These are phyloP conservation scores for Marvania coccoides DNA, from an alignment of 139 green algal genomes.

Conservation along the genomic window DNA sequence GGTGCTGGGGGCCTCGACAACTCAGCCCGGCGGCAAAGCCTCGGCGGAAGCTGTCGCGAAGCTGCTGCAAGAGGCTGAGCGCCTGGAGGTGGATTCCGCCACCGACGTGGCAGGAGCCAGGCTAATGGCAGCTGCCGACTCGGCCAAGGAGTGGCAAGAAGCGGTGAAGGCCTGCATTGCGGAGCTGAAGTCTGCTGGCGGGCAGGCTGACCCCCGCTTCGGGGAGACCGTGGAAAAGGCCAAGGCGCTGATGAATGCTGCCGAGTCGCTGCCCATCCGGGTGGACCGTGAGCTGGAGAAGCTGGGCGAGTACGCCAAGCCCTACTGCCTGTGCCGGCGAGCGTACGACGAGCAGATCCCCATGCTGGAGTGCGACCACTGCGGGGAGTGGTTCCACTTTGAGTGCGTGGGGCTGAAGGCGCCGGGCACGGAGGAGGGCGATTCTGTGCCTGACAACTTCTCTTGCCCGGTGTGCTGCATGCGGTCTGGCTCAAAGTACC, in stretches of 20 bases:
- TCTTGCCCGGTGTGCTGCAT: constrained; percentile 47
- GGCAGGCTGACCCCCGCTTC: neutral
- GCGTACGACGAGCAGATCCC: constrained; percentile 46
- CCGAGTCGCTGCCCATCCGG: constrained; percentile 8
- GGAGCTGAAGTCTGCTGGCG: constrained; percentile 14
- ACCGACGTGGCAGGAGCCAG: constrained; percentile 8
- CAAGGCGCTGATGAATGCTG: constrained; percentile 13
- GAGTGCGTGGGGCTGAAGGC: constrained; percentile 51
- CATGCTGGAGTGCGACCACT: constrained; percentile 65
- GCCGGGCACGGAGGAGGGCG: constrained; percentile 6
- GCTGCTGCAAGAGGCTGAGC: constrained; percentile 31
- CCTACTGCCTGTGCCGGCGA: constrained; percentile 62
- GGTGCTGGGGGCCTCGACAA: neutral
- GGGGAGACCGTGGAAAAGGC: neutral
- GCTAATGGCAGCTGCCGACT: constrained; percentile 1
- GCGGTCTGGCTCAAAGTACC: constrained; percentile 10
- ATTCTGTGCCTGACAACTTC: constrained; percentile 30
- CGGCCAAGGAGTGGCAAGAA: constrained; percentile 21
- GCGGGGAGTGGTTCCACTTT: constrained; percentile 64
- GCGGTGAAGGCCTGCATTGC: constrained; percentile 4
- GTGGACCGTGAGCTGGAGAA: constrained; percentile 18
- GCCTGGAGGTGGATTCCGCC: constrained; percentile 1
- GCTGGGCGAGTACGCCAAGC: constrained; percentile 30
- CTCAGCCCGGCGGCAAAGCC: neutral
- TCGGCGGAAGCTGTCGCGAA: constrained; percentile 18